Percentiles rank a stretch among this genome's conserved stretches.
Conservation (phyloP, 768 basidiomycete species). For the Crassisporium funariophilum region DNA sequence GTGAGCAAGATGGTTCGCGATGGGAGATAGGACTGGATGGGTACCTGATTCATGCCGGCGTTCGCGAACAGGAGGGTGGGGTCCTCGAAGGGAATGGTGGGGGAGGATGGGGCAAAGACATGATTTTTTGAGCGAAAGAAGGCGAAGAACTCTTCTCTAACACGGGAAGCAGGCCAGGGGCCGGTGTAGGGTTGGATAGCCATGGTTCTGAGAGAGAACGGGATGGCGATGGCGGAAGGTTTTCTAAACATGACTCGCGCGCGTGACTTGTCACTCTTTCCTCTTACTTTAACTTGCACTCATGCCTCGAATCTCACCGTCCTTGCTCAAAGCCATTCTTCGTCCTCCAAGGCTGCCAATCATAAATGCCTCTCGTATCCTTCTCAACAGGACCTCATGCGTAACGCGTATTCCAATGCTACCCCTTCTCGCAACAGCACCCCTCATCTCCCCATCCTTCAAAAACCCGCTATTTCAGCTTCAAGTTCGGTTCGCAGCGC, state of each 20-base stretch:
- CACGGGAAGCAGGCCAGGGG: slow-evolving; percentile 78
- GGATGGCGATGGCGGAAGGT: slow-evolving; percentile 13
- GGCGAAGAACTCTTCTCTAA: slow-evolving; percentile 89
- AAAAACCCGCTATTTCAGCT: slow-evolving; percentile 38
- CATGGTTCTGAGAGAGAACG: slow-evolving; percentile 36
- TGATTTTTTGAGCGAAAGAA: slow-evolving; percentile 83
- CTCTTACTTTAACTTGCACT: slow-evolving; percentile 4
- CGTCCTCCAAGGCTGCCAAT: slow-evolving; percentile 33
- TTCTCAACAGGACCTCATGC: slow-evolving; percentile 7
- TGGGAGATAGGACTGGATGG: slow-evolving; percentile 9
- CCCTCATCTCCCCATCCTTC: slow-evolving; percentile 21
- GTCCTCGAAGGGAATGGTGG: slow-evolving; percentile 96
- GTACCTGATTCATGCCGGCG: slow-evolving; percentile 95
- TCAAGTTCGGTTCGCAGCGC: slow-evolving; percentile 64
- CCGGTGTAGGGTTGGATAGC: slow-evolving; percentile 37
- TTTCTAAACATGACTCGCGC: slow-evolving; percentile 21
- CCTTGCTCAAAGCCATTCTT: slow-evolving; percentile 37
- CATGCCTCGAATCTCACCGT: slow-evolving; percentile 49
- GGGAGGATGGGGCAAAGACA: slow-evolving; percentile 86
- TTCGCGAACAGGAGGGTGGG: slow-evolving; percentile 97
- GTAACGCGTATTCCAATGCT: slow-evolving; percentile 2
- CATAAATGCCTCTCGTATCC: slow-evolving; percentile 12
- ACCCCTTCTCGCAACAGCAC: slow-evolving; percentile 11
- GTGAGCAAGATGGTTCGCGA: slow-evolving; percentile 1
- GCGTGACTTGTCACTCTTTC: slow-evolving; percentile 21